These are phyloP conservation scores for Parasitella parasitica DNA, from an alignment of 371 early-diverging fungal genomes.

Conservation along the genomic window DNA sequence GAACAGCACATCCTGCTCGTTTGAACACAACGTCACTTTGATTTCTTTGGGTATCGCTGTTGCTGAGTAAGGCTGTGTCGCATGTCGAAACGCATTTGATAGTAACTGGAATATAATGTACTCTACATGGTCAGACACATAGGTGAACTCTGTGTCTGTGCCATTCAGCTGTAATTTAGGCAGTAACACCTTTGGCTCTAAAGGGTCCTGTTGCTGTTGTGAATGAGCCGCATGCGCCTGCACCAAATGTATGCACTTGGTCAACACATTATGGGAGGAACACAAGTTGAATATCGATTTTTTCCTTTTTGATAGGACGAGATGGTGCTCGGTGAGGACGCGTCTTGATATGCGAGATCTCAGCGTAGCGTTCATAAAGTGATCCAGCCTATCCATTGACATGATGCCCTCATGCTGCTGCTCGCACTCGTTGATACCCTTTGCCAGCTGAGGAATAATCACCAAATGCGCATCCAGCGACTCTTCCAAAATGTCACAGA, in stretches of 20 bases:
- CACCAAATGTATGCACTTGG: constrained; percentile 57
- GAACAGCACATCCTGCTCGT: constrained; percentile 62
- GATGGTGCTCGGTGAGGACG: constrained; percentile 83
- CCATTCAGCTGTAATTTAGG: constrained; percentile 16
- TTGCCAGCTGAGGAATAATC: constrained; percentile 79
- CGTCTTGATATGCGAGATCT: constrained; percentile 81
- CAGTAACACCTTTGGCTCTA: background rate
- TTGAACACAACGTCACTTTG: constrained; percentile 69
- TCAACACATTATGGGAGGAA: constrained; percentile 56
- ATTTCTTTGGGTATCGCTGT: constrained; percentile 44
- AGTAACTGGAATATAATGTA: constrained; percentile 84
- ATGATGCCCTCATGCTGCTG: constrained; percentile 46
- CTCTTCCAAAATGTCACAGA: constrained; percentile 64
- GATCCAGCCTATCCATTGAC: constrained; percentile 57
- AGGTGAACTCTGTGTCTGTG: constrained; percentile 67
- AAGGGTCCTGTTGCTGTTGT: background rate
- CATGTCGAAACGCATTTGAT: constrained; percentile 68
- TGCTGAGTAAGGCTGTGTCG: background rate
- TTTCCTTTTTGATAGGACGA: constrained; percentile 58
- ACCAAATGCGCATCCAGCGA: constrained; percentile 70
- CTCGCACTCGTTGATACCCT: constrained; percentile 76
- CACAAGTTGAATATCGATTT: constrained; percentile 55
- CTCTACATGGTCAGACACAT: constrained; percentile 86
- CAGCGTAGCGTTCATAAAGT: constrained; percentile 79
- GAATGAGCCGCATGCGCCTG: constrained; percentile 18